A percentile compares a stretch with the other conserved stretches of the same genome.
Conservation (phyloP, 805 yeast species). For the Candida orba region DNA sequence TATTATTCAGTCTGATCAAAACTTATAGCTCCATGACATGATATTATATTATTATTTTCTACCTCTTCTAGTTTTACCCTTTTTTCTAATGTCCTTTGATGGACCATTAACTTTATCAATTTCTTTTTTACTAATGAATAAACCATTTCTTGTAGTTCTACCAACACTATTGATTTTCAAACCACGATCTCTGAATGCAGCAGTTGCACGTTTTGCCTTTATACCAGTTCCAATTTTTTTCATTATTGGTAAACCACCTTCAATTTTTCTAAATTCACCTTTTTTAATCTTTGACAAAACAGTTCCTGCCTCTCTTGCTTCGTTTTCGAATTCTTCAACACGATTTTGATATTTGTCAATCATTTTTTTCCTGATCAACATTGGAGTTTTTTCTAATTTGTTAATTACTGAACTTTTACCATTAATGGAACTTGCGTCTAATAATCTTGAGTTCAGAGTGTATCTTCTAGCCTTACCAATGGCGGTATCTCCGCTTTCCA, state of each 20-base stretch:
- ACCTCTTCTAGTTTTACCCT: too few relatives aligned
- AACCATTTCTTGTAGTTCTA: slow-evolving; percentile 68
- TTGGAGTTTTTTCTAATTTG: slow-evolving; percentile 75
- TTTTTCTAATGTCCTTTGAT: neutral
- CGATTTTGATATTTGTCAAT: slow-evolving; percentile 46
- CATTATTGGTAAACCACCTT: slow-evolving; percentile 27
- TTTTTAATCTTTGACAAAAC: slow-evolving; percentile 65
- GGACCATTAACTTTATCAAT: slow-evolving; percentile 39
- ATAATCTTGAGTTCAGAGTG: slow-evolving; percentile 52
- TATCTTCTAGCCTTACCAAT: slow-evolving; percentile 65
- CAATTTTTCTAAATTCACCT: slow-evolving; percentile 54
- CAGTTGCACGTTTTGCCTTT: slow-evolving; percentile 36
- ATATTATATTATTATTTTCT: neutral
- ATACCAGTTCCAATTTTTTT: slow-evolving; percentile 41
- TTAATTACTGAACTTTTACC: slow-evolving; percentile 26
- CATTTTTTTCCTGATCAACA: slow-evolving; percentile 84
- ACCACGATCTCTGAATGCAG: slow-evolving; percentile 60
- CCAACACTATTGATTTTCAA: slow-evolving; percentile 73
- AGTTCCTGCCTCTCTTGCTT: slow-evolving; percentile 87
- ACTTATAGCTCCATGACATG: too few relatives aligned
- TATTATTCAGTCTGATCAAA: too few relatives aligned
- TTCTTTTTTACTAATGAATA: slow-evolving; percentile 61
- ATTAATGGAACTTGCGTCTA: slow-evolving; percentile 38
- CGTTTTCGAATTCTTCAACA: slow-evolving; percentile 53
- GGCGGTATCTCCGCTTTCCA: slow-evolving; percentile 34